Conservation (phyloP, 1,284 basidiomycete genomes). For the Austroboletus novae-zelandiae region DNA sequence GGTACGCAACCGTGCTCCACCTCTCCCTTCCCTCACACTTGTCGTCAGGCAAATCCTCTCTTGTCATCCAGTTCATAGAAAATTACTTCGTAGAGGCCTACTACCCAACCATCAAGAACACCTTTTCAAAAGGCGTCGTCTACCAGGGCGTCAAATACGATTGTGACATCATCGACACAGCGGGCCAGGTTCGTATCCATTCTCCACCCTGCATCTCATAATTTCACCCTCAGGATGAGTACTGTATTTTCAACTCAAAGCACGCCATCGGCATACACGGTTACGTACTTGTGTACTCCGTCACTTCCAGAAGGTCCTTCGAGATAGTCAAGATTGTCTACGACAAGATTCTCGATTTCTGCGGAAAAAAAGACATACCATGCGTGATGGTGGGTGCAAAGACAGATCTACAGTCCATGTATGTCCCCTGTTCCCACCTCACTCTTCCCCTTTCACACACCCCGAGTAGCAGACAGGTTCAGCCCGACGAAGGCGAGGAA, state of each 20-base stretch:
- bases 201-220: background rate
- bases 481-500: conserved; percentile 69
- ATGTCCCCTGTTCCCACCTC: conserved; percentile 24
- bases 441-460: conserved; percentile 27
- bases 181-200: conserved; percentile 68
- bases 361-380: conserved; percentile 86
- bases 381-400: conserved; percentile 98
- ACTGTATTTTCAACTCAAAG: conserved; percentile 79
- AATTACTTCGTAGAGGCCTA: conserved; percentile 75
- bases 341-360: conserved; percentile 97
- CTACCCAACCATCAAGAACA: conserved; percentile 94
- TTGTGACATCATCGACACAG: conserved; percentile 98
- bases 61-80: conserved; percentile 74
- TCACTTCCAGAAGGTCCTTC: conserved; percentile 89
- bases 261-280: conserved; percentile 84
- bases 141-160: conserved; percentile 86
- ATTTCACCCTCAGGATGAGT: conserved; percentile 60
- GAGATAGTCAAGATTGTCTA: conserved; percentile 95
- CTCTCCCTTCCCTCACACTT: conserved; percentile 14
- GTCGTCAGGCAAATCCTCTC: conserved; percentile 71
- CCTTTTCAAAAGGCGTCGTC: conserved; percentile 81
- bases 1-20: conserved; percentile 44
- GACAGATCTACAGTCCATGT: conserved; percentile 79
- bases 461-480: conserved; percentile 67
- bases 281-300: conserved; percentile 92